Conservation (phyloP, 257 asterid genomes). For the Fraxinus americana region DNA sequence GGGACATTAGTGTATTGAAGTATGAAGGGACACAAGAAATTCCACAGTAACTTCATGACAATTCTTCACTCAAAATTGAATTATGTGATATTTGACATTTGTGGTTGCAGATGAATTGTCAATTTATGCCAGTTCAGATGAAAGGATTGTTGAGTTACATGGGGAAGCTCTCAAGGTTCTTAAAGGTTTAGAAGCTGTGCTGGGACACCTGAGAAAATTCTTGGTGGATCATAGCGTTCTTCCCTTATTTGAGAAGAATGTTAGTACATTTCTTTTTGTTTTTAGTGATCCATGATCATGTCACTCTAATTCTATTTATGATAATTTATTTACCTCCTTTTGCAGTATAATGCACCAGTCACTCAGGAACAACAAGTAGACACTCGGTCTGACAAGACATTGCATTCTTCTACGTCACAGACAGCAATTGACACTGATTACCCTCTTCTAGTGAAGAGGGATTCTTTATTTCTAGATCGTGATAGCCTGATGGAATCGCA, state of each 20-base stretch:
- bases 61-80: conserved; percentile 17
- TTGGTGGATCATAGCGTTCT: conserved; percentile 81
- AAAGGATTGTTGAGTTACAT: conserved; percentile 80
- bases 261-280: conserved; percentile 36
- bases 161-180: conserved; percentile 81
- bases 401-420: conserved; percentile 43
- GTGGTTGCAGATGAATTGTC: conserved; percentile 62
- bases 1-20: neutral
- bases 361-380: conserved; percentile 69
- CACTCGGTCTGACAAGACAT: conserved; percentile 59
- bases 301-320: neutral
- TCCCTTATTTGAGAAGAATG: conserved; percentile 80
- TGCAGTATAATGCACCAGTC: conserved; percentile 53
- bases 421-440: conserved; percentile 47
- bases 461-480: conserved; percentile 51
- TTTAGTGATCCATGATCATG: neutral
- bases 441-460: conserved; percentile 60
- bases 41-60: conserved; percentile 1
- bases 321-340: conserved; percentile 11
- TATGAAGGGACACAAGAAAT: neutral
- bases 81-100: conserved; percentile 8
- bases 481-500: conserved; percentile 59
- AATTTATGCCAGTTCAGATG: conserved; percentile 68
- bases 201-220: conserved; percentile 77
- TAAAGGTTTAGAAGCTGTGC: conserved; percentile 74